Percentiles rank a stretch among this genome's conserved stretches.
Conservation (phyloP, 164 flowering plant species). For the Macadamia tetraphylla region DNA sequence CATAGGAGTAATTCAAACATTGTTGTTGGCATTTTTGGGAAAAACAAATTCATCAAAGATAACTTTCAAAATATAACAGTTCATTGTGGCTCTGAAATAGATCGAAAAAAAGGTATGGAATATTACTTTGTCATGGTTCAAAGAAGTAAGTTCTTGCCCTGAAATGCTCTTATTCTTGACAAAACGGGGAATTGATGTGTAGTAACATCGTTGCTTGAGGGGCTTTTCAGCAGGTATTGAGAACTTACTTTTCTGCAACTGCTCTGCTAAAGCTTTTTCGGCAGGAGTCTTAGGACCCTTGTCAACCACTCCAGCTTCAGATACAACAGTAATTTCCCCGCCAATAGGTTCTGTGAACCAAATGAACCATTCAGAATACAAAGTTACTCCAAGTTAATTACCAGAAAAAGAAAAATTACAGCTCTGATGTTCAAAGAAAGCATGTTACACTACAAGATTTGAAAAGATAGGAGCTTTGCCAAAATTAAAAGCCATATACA, state of each 20-base stretch:
- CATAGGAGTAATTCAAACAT: too few relatives aligned
- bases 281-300: slow-evolving; percentile 41
- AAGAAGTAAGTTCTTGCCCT: slow-evolving; percentile 64
- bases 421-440: too few relatives aligned
- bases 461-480: not conserved
- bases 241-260: slow-evolving; percentile 51
- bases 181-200: slow-evolving; percentile 69
- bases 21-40: too few relatives aligned
- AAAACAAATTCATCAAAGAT: not conserved
- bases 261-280: slow-evolving; percentile 69
- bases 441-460: not conserved
- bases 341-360: slow-evolving; percentile 72
- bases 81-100: not conserved
- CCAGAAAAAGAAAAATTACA: not conserved
- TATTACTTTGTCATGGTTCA: slow-evolving; percentile 90
- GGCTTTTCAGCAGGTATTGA: slow-evolving; percentile 30
- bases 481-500: not conserved
- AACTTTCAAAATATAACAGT: not conserved
- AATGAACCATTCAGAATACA: not conserved
- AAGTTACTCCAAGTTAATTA: not conserved
- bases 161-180: slow-evolving; percentile 63
- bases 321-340: slow-evolving; percentile 72
- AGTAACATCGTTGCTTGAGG: slow-evolving; percentile 55
- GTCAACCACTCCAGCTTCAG: slow-evolving; percentile 45
- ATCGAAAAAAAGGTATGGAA: not conserved